Evolutionary conservation across 495 filamentous ascomycete genomes (phyloP), one percentile per base, ranked within the genome.

Genomic region (Saxispiralis lemnorum): DNA sequence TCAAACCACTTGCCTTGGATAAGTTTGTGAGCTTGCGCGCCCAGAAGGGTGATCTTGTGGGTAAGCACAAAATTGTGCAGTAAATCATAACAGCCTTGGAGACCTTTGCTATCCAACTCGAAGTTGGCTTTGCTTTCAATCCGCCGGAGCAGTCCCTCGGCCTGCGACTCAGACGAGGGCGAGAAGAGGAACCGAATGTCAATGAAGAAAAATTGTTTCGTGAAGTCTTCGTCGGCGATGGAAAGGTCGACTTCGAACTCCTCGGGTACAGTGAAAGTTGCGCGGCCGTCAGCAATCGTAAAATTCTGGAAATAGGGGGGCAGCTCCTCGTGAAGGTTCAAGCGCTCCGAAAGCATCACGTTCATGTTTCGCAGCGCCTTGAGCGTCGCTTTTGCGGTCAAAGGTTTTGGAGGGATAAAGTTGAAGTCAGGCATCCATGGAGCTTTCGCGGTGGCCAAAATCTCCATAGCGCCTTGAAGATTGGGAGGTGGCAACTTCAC

Each of bases 201-300:
- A 47, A 96, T 78, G 54, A 95, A 93, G 61, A 76, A 94, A 55
- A 93, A 84, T 56, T 87, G 88, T 7, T 76, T 79, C 21, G 69
- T 62, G 12, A 73, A 72, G 40, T 87, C 75, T 54, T 93, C 86
- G 48, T 84, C 76, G 0, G 78, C 81, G 44, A 95, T 78, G 0
- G 81, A 81, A 45, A 96, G 72, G 53, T 96, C 89, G 17, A 94
- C 71, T 57, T 97, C 92, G 56, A 93, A 97, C 54, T 95, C 89
- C 35, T 71, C 73, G 19, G 71, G 63, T 6, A 95, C 78, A 24
- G 64, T 70, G 57, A 96, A 97, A 0, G 86, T 95, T 12, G 79
- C 86, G 28, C 85, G 73, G 5, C 92, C 89, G 47, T 78, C 75
- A 41, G 68, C 67, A 35, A 96, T 77, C 6, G 63, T 71, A 54